phyloP scores from a whole-genome alignment of 2,329 filamentous ascomycete species.

The Nemania sp. region DNA sequence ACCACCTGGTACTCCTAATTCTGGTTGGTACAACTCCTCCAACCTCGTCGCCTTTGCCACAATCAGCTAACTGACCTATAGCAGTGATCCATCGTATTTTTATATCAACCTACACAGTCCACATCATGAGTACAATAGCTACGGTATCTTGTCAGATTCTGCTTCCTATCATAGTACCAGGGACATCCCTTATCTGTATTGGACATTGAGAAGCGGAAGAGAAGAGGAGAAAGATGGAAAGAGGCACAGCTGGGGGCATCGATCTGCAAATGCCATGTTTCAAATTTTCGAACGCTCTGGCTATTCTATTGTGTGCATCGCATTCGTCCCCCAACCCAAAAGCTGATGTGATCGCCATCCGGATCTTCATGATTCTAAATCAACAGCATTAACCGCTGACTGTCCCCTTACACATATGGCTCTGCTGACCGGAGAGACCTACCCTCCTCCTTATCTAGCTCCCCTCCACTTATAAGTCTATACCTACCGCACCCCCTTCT shows the following conservation, averaged over 20 bases:
- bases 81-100: no score
- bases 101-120: not conserved
- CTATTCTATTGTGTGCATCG: conserved; percentile 12
- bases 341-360: conserved; percentile 32
- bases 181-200: no score
- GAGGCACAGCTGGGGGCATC: conserved; percentile 27
- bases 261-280: conserved; percentile 41
- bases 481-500: not conserved
- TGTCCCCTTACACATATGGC: not conserved
- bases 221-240: no score
- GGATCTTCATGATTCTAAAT: conserved; percentile 14
- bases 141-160: no score
- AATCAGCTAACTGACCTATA: no score
- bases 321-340: conserved; percentile 23
- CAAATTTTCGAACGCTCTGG: conserved; percentile 33
- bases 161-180: no score
- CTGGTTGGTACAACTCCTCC: no score
- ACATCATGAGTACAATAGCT: no score
- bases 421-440: conserved; percentile 9
- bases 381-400: conserved; percentile 8
- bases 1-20: no score
- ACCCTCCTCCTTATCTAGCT: not conserved
- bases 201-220: no score
- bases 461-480: no score
- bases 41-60: no score